Evolutionary conservation across 805 yeast genomes (phyloP).

Genomic region (Pichia kluyveri): DNA sequence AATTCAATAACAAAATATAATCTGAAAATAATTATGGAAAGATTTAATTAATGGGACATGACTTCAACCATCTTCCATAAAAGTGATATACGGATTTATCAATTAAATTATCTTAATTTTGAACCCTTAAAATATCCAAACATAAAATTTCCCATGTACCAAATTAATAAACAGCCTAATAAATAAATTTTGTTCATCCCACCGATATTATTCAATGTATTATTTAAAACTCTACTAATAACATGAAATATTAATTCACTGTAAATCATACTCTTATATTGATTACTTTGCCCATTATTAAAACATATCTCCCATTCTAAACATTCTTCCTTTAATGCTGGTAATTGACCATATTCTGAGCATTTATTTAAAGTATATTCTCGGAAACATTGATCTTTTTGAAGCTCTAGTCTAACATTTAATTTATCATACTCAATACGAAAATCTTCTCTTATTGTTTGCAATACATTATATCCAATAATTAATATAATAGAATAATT

Average conservation of each 20-base stretch:
- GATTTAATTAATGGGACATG: too few species aligned
- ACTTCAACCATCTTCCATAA: too few species aligned
- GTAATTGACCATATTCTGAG: constrained; percentile 42
- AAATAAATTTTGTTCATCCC: constrained; percentile 44
- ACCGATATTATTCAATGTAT: constrained; percentile 61
- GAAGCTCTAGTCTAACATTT: constrained; percentile 35
- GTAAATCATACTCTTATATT: constrained; percentile 37
- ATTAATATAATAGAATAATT: constrained; percentile 7
- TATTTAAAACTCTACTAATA: constrained; percentile 51
- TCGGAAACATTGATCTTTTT: constrained; percentile 45
- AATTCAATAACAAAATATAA: too few species aligned
- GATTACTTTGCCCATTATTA: constrained; percentile 38
- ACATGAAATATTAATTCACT: constrained; percentile 54
- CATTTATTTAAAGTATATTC: constrained; percentile 50
- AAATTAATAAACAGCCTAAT: constrained; percentile 24
- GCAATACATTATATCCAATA: neutral
- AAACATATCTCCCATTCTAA: constrained; percentile 58
- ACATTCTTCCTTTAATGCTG: constrained; percentile 52
- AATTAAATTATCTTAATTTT: neutral
- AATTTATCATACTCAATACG: constrained; percentile 39
- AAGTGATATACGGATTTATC: too few species aligned
- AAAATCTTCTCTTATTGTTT: constrained; percentile 43
- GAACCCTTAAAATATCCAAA: constrained; percentile 50
- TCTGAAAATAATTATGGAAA: too few species aligned
- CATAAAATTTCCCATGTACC: constrained; percentile 54